phyloP scores from a whole-genome alignment of 495 filamentous ascomycete species.

The Talaromyces trachyspermus region DNA sequence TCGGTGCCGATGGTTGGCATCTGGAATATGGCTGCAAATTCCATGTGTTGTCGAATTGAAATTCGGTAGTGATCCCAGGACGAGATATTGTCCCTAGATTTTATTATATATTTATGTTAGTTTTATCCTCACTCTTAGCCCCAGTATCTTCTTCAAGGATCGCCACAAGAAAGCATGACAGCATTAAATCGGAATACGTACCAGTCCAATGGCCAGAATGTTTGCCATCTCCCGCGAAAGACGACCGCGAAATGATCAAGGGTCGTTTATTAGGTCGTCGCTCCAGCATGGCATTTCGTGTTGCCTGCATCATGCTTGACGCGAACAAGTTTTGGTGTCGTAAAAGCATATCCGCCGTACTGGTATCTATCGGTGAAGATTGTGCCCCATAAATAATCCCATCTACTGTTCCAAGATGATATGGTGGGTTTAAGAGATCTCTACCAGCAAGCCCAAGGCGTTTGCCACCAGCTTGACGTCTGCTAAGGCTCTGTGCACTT shows the following conservation, averaged over 20 bases:
- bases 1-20: constrained; percentile 81
- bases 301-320: constrained; percentile 63
- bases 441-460: constrained; percentile 49
- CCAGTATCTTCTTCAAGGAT: too few relatives aligned
- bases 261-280: constrained; percentile 63
- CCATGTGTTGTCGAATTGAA: constrained; percentile 61
- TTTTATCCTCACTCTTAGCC: too few relatives aligned
- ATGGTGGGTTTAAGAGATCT: constrained; percentile 64
- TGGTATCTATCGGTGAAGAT: constrained; percentile 69
- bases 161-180: too few relatives aligned
- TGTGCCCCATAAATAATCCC: constrained; percentile 66
- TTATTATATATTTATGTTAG: constrained; percentile 35
- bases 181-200: constrained; percentile 46
- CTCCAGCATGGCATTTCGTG: constrained; percentile 58
- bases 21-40: constrained; percentile 76
- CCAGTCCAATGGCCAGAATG: constrained; percentile 82
- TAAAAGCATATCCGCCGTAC: constrained; percentile 60
- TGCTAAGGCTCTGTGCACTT: constrained; percentile 18
- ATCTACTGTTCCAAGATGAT: constrained; percentile 65
- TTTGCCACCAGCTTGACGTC: constrained; percentile 41
- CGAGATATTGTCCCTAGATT: constrained; percentile 76
- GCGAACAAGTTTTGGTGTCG: constrained; percentile 85
- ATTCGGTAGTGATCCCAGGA: constrained; percentile 66
- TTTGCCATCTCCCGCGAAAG: constrained; percentile 71
- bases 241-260: constrained; percentile 75